Percentiles rank a stretch among this genome's conserved stretches.
These are phyloP conservation scores for Saraca asoca DNA, from an alignment of 331 rosid genomes.

Conservation along the genomic window DNA sequence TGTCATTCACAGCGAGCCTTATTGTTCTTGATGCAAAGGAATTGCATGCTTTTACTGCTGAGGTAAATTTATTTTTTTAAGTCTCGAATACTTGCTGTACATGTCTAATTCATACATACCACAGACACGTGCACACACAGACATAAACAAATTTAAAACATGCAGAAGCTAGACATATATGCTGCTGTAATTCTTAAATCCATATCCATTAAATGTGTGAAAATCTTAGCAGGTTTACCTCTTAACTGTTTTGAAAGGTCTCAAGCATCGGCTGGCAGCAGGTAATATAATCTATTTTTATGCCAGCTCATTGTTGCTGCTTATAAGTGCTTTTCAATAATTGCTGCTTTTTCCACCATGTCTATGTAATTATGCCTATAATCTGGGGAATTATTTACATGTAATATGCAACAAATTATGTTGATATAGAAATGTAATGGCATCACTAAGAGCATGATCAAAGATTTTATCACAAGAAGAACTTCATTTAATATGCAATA, in stretches of 20 bases:
- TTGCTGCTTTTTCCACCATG: constrained; percentile 2
- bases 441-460: neutral
- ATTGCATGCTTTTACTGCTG: constrained; percentile 61
- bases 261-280: constrained; percentile 94
- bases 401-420: constrained; percentile 24
- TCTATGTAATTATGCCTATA: constrained; percentile 22
- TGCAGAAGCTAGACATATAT: constrained; percentile 23
- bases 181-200: constrained; percentile 29
- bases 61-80: constrained; percentile 57
- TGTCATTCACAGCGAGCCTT: constrained; percentile 72
- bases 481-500: constrained; percentile 21
- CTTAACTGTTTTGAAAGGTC: constrained; percentile 85
- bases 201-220: constrained; percentile 34
- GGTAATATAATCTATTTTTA: constrained; percentile 53
- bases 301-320: constrained; percentile 17
- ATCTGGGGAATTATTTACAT: constrained; percentile 26
- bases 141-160: constrained; percentile 17
- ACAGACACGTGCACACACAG: neutral
- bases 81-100: constrained; percentile 22
- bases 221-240: constrained; percentile 82
- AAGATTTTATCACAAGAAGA: no score
- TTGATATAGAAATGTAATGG: constrained; percentile 14
- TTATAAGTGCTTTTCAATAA: constrained; percentile 24
- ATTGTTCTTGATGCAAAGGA: constrained; percentile 70
- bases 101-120: constrained; percentile 22